Base-by-base conservation (phyloP, 176 grass and related monocot genomes). In the Panicum miliaceum region DNA sequence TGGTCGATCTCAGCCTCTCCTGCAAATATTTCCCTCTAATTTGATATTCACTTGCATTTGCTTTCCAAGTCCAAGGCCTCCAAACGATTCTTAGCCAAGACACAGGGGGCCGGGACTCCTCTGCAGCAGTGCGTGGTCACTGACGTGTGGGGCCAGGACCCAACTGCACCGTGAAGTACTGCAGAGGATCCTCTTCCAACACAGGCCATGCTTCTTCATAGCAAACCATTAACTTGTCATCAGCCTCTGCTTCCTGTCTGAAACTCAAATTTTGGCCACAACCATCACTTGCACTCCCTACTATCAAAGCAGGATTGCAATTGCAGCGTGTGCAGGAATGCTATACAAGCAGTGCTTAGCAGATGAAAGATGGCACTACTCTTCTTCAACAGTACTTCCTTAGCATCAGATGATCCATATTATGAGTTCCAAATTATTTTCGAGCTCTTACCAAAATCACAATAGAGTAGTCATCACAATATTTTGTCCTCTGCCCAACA, bases 361-460 rank as follows among this genome's bases (percentile, higher is more conserved):
- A 50, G 13, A 26, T 50, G 22, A 71, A 45, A 68, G 36, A 68
- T 68, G 36, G 38, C 4, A 68, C 36, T 40, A 56, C 19, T 57
- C 19, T 11, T 40, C 41, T 42, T 46, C 41, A 71, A 71, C 9
- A 45, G 68, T 48, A 51, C 7, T 6, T 73, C 19, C 32, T 50
- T 34, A 51, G 70, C 70, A 73, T 10, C 25, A 73, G 70, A 73
- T 50, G 45, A 73, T 73, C 45, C 69, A 50, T 48, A 72, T 48
- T 43, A 50, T 72, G 43, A 48, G 13, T 7, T 43, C 22, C 13
- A 42, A 71, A 8, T 32, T 50, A 26, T 34, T 52, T 11, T 20
- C 0, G 7, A 52, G 0, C 14, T 32, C 26, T 71, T 51, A 43
- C 15, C 45, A 73, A 18, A 73, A 34, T 46, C 70, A 73, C 14